These are phyloP conservation scores for Penicillium sp. DNA, from an alignment of 2,329 filamentous ascomycete species.

Conservation along the genomic window DNA sequence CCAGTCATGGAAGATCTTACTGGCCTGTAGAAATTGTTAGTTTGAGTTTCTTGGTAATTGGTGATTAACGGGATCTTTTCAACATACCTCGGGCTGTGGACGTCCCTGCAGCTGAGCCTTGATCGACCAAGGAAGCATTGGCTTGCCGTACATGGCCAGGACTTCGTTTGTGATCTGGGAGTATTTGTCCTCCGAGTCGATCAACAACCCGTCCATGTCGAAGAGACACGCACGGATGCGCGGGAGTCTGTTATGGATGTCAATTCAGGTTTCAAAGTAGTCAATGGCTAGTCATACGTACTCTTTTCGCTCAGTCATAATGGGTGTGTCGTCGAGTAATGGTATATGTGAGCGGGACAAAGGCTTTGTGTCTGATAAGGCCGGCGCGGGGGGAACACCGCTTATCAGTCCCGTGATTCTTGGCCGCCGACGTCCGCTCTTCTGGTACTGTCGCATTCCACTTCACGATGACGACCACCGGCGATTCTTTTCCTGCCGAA, in stretches of 20 bases:
- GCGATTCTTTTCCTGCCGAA: conserved; percentile 11
- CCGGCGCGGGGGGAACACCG: neutral
- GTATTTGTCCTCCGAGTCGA: conserved; percentile 91
- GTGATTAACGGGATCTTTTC: no score
- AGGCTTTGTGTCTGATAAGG: conserved; percentile 7
- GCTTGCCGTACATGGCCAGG: conserved; percentile 71
- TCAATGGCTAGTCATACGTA: neutral
- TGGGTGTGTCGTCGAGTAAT: neutral
- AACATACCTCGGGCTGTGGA: conserved; percentile 56
- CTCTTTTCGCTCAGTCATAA: neutral
- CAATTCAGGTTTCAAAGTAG: neutral
- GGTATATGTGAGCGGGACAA: neutral
- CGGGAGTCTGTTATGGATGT: conserved; percentile 60
- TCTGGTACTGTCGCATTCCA: neutral
- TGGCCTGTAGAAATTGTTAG: conserved; percentile 44
- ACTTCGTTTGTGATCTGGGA: conserved; percentile 80
- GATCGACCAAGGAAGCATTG: conserved; percentile 83
- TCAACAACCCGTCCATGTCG: conserved; percentile 96
- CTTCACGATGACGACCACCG: conserved; percentile 1
- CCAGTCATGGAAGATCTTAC: conserved; percentile 73
- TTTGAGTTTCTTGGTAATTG: neutral
- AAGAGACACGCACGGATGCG: conserved; percentile 89
- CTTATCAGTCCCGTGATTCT: conserved; percentile 25
- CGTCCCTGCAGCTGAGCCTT: conserved; percentile 83
- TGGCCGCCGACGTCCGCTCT: conserved; percentile 8